phyloP scores from a whole-genome alignment of 2,329 filamentous ascomycete species.

The Chaetomiaceae sp. region DNA sequence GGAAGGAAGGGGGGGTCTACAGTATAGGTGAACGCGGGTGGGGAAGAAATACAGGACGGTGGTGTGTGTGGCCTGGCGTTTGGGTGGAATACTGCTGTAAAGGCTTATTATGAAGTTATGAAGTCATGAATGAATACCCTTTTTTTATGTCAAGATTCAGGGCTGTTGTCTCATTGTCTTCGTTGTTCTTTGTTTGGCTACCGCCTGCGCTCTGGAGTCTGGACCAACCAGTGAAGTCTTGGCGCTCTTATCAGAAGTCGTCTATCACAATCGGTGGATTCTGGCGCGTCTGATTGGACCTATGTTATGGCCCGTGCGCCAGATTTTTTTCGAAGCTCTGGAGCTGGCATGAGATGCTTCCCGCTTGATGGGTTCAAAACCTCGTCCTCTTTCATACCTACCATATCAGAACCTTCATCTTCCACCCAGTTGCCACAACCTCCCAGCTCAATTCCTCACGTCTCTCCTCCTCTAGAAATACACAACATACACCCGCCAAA shows the following conservation, averaged over 20 bases:
- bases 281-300: background rate
- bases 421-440: background rate
- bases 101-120: conserved; percentile 2
- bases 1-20: no score
- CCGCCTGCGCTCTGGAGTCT: no score
- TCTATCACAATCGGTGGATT: no score
- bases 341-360: background rate
- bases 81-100: background rate
- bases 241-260: background rate
- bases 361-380: background rate
- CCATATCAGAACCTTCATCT: background rate
- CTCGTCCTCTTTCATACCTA: background rate
- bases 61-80: background rate
- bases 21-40: background rate
- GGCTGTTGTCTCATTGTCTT: no score
- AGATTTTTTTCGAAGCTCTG: conserved; percentile 6
- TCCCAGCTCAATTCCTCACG: background rate
- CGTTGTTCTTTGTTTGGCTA: no score
- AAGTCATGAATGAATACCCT: conserved; percentile 7
- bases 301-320: conserved; percentile 1
- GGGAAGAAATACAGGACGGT: background rate
- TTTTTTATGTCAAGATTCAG: no score
- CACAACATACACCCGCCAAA: conserved; percentile 29
- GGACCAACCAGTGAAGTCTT: no score
- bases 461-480: background rate